These are phyloP conservation scores for Hymenoscyphus fructigenus DNA, from an alignment of 2,329 filamentous ascomycete genomes.

Conservation along the genomic window DNA sequence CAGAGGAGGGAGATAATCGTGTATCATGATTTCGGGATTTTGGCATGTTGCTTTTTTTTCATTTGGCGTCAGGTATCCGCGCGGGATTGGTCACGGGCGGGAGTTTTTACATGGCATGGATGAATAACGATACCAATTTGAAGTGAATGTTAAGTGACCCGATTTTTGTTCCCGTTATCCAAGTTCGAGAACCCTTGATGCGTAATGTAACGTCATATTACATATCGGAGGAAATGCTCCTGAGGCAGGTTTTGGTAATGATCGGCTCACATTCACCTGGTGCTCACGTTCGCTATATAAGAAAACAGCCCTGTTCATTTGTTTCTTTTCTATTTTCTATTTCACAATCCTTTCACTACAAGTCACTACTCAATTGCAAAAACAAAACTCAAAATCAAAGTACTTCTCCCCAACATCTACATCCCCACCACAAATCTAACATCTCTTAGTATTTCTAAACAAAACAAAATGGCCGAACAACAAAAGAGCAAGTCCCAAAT, in stretches of 20 bases:
- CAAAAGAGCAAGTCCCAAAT: constrained; percentile 55
- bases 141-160: constrained; percentile 6
- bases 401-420: not conserved
- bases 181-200: not conserved
- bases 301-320: not conserved
- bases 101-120: constrained; percentile 26
- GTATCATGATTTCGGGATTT: constrained; percentile 22
- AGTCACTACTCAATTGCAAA: too few relatives aligned
- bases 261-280: not conserved
- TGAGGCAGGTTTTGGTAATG: not conserved
- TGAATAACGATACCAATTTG: constrained; percentile 36
- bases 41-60: not conserved
- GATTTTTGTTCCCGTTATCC: not conserved
- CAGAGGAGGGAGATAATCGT: constrained; percentile 34
- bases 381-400: not conserved
- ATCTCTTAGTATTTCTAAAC: too few relatives aligned
- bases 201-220: not conserved
- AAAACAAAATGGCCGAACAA: too few relatives aligned
- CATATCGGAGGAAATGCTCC: constrained; percentile 17
- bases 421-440: not conserved
- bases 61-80: constrained; percentile 8
- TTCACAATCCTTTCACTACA: too few relatives aligned
- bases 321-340: too few relatives aligned
- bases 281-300: not conserved
- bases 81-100: constrained; percentile 7